phyloP scores from a whole-genome alignment of 2,329 filamentous ascomycete genomes.

The Xylaria arbuscula region DNA sequence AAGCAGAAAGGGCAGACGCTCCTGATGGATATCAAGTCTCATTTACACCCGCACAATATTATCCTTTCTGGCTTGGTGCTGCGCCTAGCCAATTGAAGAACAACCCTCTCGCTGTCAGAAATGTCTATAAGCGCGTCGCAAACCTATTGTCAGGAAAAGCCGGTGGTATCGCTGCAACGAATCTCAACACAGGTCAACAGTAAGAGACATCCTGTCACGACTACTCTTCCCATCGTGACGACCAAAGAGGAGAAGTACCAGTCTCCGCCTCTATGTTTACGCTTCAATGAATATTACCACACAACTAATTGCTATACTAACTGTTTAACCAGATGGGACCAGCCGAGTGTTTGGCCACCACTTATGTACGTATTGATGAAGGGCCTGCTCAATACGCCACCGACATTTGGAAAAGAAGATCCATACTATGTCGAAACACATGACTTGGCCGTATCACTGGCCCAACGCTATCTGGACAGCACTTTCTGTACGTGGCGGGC shows the following conservation, averaged over 20 bases:
- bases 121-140: slow-evolving; percentile 64
- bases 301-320: slow-evolving; percentile 9
- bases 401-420: slow-evolving; percentile 65
- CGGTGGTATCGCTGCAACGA: slow-evolving; percentile 72
- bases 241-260: not conserved
- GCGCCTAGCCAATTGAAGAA: slow-evolving; percentile 67
- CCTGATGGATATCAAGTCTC: slow-evolving; percentile 67
- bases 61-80: slow-evolving; percentile 76
- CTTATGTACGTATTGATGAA: slow-evolving; percentile 73
- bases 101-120: slow-evolving; percentile 68
- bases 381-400: slow-evolving; percentile 68
- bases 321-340: slow-evolving; percentile 64
- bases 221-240: not conserved
- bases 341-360: slow-evolving; percentile 77
- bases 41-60: slow-evolving; percentile 70
- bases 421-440: slow-evolving; percentile 65
- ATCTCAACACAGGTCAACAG: slow-evolving; percentile 66
- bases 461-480: slow-evolving; percentile 74
- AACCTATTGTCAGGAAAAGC: slow-evolving; percentile 62
- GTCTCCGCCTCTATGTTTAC: not conserved
- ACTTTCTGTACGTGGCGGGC: slow-evolving; percentile 77
- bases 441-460: slow-evolving; percentile 66
- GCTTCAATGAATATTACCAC: not conserved
- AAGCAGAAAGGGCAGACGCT: slow-evolving; percentile 57
- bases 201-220: slow-evolving; percentile 14